These are phyloP conservation scores for Guillardia theta DNA, from an alignment of 78 protist genomes.

Conservation along the genomic window DNA sequence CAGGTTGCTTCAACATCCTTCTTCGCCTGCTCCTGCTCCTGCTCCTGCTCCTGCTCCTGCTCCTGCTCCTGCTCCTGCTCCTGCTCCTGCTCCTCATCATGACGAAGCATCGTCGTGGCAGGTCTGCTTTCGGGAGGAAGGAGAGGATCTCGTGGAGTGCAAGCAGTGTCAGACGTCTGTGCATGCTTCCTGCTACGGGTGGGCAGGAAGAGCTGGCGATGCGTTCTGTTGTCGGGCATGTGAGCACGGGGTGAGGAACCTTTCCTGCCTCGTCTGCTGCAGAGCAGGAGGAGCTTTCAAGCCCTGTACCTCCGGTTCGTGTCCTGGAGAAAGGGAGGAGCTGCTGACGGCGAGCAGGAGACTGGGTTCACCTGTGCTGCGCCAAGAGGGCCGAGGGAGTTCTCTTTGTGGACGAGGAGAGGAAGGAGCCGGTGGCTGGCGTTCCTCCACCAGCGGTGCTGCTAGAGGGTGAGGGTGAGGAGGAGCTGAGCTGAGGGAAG, in stretches of 20 bases:
- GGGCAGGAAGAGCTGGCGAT: neutral
- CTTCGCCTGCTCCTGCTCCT: neutral
- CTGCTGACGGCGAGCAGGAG: too few species aligned
- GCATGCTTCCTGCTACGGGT: neutral
- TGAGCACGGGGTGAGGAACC: neutral
- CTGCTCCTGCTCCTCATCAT: neutral
- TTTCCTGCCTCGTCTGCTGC: neutral
- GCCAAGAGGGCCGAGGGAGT: neutral
- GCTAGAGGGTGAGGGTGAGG: neutral
- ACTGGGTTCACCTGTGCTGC: constrained; percentile 2
- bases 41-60: neutral
- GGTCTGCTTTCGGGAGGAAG: neutral
- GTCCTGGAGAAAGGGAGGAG: too few species aligned
- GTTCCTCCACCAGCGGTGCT: neutral
- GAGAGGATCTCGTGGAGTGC: neutral
- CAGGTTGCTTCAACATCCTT: neutral
- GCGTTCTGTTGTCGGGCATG: neutral
- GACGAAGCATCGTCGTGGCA: neutral
- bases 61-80: neutral
- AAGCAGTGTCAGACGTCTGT: neutral
- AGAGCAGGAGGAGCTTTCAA: neutral
- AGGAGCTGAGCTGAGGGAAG: neutral
- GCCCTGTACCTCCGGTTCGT: neutral
- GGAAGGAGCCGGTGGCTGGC: neutral
- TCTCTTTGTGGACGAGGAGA: neutral